Evolutionary conservation across 1,284 basidiomycete genomes (phyloP).

Genomic region (Porogramme epimiltina): DNA sequence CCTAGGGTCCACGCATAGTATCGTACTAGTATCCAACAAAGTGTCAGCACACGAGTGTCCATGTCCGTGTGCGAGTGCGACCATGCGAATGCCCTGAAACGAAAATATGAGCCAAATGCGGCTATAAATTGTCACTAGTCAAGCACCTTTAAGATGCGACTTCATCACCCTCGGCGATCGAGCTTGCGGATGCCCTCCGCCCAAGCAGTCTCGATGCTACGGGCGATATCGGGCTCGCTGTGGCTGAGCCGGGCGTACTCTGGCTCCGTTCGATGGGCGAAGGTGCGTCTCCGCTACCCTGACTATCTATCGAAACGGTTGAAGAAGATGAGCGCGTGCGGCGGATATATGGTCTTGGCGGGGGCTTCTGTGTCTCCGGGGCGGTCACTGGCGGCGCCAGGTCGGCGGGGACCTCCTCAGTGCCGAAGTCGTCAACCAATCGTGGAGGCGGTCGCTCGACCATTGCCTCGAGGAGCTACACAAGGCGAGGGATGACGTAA

Average conservation of each 20-base stretch:
- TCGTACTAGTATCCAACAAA: slow-evolving; percentile 2
- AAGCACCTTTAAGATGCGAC: slow-evolving; percentile 11
- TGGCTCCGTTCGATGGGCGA: slow-evolving; percentile 16
- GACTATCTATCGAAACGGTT: slow-evolving; percentile 30
- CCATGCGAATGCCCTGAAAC: no score
- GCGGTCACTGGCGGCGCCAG: slow-evolving; percentile 15
- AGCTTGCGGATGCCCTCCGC: slow-evolving; percentile 21
- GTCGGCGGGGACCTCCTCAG: slow-evolving; percentile 19
- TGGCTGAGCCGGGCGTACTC: slow-evolving; percentile 14
- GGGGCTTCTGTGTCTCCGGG: slow-evolving; percentile 35
- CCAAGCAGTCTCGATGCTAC: slow-evolving; percentile 15
- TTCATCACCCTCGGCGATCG: slow-evolving; percentile 18
- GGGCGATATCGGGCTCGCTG: slow-evolving; percentile 18
- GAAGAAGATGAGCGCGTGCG: slow-evolving; percentile 54
- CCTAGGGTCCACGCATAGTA: background rate
- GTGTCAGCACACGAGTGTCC: no score
- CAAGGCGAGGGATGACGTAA: background rate
- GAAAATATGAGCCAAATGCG: no score
- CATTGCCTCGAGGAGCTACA: slow-evolving; percentile 59
- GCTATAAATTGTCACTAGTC: no score
- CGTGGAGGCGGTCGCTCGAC: slow-evolving; percentile 66
- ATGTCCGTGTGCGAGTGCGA: no score
- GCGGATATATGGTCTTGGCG: slow-evolving; percentile 58
- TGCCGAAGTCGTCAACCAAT: slow-evolving; percentile 55
- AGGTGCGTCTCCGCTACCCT: slow-evolving; percentile 14